A percentile compares a stretch with the other conserved stretches of the same genome.
Conservation (phyloP, 2,329 filamentous ascomycete genomes). For the Emergomyces orientalis region DNA sequence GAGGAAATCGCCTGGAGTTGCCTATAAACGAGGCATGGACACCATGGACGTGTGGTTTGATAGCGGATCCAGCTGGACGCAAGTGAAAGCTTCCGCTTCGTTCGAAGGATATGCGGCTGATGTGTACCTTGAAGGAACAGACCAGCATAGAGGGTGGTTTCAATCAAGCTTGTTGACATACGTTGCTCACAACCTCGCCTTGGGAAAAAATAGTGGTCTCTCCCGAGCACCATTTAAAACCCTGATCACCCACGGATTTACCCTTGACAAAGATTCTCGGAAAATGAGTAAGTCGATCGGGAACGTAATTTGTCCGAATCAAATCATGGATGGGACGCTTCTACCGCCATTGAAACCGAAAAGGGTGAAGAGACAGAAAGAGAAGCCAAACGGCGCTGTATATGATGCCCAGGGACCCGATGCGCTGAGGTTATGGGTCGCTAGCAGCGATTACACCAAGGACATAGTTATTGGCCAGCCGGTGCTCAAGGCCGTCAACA, state of each 20-base stretch:
- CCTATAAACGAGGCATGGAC: conserved; percentile 69
- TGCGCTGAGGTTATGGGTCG: conserved; percentile 80
- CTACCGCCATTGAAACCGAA: conserved; percentile 59
- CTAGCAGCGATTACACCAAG: conserved; percentile 80
- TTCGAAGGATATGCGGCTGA: conserved; percentile 49
- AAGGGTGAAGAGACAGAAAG: conserved; percentile 45
- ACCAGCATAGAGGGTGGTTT: conserved; percentile 98
- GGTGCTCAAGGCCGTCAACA: conserved; percentile 67
- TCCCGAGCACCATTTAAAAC: conserved; percentile 64
- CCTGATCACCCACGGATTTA: conserved; percentile 93
- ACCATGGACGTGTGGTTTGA: conserved; percentile 99
- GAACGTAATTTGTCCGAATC: conserved; percentile 68
- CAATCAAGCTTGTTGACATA: conserved; percentile 89
- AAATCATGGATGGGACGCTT: conserved; percentile 78
- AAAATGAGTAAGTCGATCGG: conserved; percentile 99
- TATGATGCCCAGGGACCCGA: conserved; percentile 75
- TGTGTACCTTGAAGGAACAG: conserved; percentile 85
- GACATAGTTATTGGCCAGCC: conserved; percentile 75
- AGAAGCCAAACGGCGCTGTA: conserved; percentile 29
- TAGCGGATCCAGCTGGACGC: conserved; percentile 86
- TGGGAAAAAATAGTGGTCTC: conserved; percentile 25
- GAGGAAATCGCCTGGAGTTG: conserved; percentile 31
- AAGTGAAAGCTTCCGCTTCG: conserved; percentile 32
- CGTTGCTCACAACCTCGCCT: conserved; percentile 49
- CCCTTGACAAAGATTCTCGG: conserved; percentile 76